phyloP scores from a whole-genome alignment of 495 filamentous ascomycete genomes.

The Penicillium paradoxum region DNA sequence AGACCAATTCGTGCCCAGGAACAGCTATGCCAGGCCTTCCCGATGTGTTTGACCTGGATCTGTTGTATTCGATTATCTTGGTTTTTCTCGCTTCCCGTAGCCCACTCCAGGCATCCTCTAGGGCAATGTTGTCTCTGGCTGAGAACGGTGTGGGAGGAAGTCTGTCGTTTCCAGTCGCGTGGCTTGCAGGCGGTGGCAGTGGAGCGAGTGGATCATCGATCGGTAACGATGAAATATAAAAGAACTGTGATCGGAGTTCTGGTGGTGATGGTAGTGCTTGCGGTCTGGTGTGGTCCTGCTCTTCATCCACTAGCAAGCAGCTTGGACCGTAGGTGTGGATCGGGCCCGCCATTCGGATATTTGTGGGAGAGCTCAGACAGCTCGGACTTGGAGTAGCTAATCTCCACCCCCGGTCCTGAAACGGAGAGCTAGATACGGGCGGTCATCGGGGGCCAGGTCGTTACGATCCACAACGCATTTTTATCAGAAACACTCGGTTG shows the following conservation, averaged over 20 bases:
- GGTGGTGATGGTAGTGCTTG: constrained; percentile 35
- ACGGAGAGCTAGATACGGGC: constrained; percentile 12
- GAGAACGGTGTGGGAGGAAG: constrained; percentile 72
- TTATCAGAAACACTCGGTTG: constrained; percentile 5
- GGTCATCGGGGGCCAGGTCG: constrained; percentile 14
- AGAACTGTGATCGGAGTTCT: constrained; percentile 65
- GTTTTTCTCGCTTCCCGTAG: constrained; percentile 42
- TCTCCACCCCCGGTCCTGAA: constrained; percentile 10
- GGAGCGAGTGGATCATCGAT: constrained; percentile 80
- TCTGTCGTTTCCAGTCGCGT: constrained; percentile 44
- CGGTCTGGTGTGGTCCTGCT: constrained; percentile 30
- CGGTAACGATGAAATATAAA: constrained; percentile 69
- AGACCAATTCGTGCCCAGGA: constrained; percentile 32
- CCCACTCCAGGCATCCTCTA: constrained; percentile 68
- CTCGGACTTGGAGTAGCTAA: no score
- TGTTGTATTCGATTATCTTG: constrained; percentile 24
- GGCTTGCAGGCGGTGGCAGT: constrained; percentile 50
- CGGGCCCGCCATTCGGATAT: constrained; percentile 37
- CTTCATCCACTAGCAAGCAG: constrained; percentile 44
- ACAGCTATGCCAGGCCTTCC: constrained; percentile 42
- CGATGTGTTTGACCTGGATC: constrained; percentile 32
- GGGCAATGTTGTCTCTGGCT: constrained; percentile 62
- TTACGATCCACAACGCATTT: neutral
- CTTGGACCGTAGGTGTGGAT: constrained; percentile 53
- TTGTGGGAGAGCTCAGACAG: no score